Percentiles rank a stretch among this genome's conserved stretches.
Conservation (phyloP, 331 rosid species). For the Phaseolus coccineus region DNA sequence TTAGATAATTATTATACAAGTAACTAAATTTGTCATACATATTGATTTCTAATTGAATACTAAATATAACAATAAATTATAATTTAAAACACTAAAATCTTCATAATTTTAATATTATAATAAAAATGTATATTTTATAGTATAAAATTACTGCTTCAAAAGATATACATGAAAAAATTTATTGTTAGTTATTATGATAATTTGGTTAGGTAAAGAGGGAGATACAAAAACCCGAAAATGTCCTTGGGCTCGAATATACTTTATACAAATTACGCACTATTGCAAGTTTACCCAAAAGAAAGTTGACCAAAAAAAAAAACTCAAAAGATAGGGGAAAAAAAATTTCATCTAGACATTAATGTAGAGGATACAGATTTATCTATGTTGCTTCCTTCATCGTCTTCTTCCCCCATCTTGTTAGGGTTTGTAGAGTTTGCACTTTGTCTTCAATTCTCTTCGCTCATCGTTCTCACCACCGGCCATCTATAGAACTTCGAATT, state of each 20-base stretch:
- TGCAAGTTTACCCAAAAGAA: neutral
- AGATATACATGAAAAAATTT: neutral
- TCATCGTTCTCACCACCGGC: slow-evolving; percentile 34
- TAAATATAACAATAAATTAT: too few species aligned
- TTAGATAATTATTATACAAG: neutral
- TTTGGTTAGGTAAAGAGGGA: neutral
- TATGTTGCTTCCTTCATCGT: slow-evolving; percentile 46
- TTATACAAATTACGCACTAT: slow-evolving; percentile 19
- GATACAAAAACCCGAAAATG: neutral
- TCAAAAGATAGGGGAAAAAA: neutral
- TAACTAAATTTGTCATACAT: neutral
- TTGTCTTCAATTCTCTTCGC: slow-evolving; percentile 43
- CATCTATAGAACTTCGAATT: slow-evolving; percentile 22
- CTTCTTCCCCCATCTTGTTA: slow-evolving; percentile 43
- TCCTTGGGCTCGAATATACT: slow-evolving; percentile 42
- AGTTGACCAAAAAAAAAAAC: slow-evolving; percentile 23
- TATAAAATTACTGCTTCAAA: neutral
- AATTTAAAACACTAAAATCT: too few species aligned
- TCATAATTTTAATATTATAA: neutral
- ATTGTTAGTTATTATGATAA: neutral
- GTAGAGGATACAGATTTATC: slow-evolving; percentile 45
- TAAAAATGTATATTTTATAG: neutral
- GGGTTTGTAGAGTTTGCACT: slow-evolving; percentile 46
- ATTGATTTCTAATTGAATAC: too few species aligned
- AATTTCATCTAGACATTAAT: slow-evolving; percentile 28